Evolutionary conservation across 2,329 filamentous ascomycete genomes (phyloP), one percentile per base, ranked within the genome.

Genomic region (Penicillium italicum): DNA sequence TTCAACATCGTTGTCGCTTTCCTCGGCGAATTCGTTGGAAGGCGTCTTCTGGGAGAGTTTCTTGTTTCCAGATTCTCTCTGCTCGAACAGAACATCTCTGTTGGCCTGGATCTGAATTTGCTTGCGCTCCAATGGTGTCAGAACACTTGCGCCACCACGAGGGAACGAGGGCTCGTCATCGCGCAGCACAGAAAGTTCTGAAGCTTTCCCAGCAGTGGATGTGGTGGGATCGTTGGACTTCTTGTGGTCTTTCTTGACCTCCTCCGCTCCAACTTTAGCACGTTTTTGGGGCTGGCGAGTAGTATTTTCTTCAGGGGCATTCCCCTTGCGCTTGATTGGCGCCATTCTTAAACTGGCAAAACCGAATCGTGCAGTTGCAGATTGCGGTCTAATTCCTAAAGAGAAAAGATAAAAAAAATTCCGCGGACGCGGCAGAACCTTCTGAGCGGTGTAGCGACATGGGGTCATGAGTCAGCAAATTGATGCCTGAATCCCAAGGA

Each of bases 61-160:
- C 54, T 81, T 80, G 48, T 78, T 76, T 45, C 83, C 84, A 34
- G 16, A 33, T 50, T 41, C 48, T 63, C 87, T 82, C 66, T 95
- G 87, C 74, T 97, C 94, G 70, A 93, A 94, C 37, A 95, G 79
- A 38, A 92, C 94, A 79, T 99, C 94, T 66, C 88, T 87, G 69
- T 89, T 94, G 43, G 94, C 94, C 74, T 97, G 89, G 56, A 95
- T 87, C 67, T 94, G 88, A 60, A 99, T 97, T 75, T 97, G 91
- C 77, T 96, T 97, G 71, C 95, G 89, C 73, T 99, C 94, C 49
- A 99, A 79, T 20, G 94, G 92, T 2, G 94, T 97, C 70, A 99
- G 78, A 50, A 96, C 82, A 69, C 90, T 95, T 50, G 86, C 93
- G 41, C 94, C 95, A 53, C 94, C 94, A 80, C 94, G 85, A 63